These are phyloP conservation scores for Pedinophyceae sp. DNA, from an alignment of 139 green algal species.

Conservation along the genomic window DNA sequence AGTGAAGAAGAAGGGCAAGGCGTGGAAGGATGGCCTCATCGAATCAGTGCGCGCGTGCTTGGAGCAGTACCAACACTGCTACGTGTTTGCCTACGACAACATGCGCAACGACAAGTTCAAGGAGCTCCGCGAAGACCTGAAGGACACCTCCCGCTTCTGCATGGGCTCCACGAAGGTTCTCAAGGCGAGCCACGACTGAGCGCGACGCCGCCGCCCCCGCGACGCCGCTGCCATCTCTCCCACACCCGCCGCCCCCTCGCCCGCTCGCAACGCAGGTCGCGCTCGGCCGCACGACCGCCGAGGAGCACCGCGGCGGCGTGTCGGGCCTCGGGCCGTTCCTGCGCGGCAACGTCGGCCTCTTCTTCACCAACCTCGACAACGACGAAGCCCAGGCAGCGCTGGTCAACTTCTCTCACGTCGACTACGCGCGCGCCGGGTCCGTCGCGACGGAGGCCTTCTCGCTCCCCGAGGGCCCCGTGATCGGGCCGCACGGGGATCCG, in stretches of 20 bases:
- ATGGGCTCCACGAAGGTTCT: constrained; percentile 77
- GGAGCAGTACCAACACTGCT: constrained; percentile 37
- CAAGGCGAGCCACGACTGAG: no score
- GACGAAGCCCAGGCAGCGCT: constrained; percentile 39
- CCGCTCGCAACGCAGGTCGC: constrained; percentile 79
- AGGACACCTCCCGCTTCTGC: constrained; percentile 61
- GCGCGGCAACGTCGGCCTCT: constrained; percentile 59
- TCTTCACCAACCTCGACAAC: constrained; percentile 70
- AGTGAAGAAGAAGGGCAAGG: constrained; percentile 81
- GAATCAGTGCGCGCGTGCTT: constrained; percentile 27
- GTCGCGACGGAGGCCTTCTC: constrained; percentile 54
- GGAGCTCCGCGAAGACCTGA: constrained; percentile 59
- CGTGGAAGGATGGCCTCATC: constrained; percentile 81
- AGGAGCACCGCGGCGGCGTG: constrained; percentile 57
- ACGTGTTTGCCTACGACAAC: constrained; percentile 76
- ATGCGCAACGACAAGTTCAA: constrained; percentile 91
- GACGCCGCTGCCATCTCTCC: no score
- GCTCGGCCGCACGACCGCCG: constrained; percentile 49
- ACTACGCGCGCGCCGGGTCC: constrained; percentile 72
- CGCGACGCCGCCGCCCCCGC: no score
- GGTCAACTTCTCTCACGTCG: constrained; percentile 22
- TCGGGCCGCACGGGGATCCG: constrained; percentile 35
- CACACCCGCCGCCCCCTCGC: no score
- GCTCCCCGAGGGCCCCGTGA: constrained; percentile 52
- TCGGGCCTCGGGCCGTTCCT: constrained; percentile 37